These are phyloP conservation scores for Scedosporium aurantiacum DNA, from an alignment of 2,329 filamentous ascomycete species.

Conservation along the genomic window DNA sequence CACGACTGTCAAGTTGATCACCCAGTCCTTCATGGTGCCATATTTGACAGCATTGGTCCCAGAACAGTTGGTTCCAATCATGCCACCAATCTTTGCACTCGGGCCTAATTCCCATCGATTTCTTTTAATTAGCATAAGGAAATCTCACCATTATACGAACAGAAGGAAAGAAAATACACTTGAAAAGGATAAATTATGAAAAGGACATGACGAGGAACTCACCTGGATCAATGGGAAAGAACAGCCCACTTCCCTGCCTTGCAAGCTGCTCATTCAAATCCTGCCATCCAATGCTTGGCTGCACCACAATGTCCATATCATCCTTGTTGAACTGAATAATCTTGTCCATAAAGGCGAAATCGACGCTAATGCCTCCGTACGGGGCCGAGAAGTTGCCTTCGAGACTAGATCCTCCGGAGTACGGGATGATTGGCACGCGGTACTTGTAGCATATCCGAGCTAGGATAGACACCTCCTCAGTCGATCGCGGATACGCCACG, in stretches of 20 bases:
- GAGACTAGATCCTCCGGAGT: conserved; percentile 74
- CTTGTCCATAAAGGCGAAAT: conserved; percentile 79
- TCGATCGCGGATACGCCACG: conserved; percentile 52
- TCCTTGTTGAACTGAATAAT: conserved; percentile 70
- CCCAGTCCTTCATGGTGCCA: conserved; percentile 82
- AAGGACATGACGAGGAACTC: conserved; percentile 13
- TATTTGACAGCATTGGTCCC: conserved; percentile 74
- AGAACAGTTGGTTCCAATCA: conserved; percentile 70
- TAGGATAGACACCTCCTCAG: conserved; percentile 47
- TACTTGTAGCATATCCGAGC: conserved; percentile 65
- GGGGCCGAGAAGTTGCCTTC: conserved; percentile 87
- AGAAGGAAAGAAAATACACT: background rate
- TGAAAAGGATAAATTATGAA: background rate
- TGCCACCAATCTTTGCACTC: conserved; percentile 67
- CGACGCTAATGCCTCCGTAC: conserved; percentile 76
- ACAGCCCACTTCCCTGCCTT: conserved; percentile 63
- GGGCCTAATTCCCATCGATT: conserved; percentile 27
- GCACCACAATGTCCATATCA: conserved; percentile 88
- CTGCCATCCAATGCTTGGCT: conserved; percentile 89
- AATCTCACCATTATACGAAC: background rate
- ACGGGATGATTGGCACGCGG: conserved; percentile 74
- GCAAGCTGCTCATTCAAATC: conserved; percentile 63
- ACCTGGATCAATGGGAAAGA: conserved; percentile 85
- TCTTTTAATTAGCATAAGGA: too few relatives aligned
- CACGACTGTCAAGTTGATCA: conserved; percentile 72